These are phyloP conservation scores for Coemansia furcata DNA, from an alignment of 192 early-diverging fungal species.

Conservation along the genomic window DNA sequence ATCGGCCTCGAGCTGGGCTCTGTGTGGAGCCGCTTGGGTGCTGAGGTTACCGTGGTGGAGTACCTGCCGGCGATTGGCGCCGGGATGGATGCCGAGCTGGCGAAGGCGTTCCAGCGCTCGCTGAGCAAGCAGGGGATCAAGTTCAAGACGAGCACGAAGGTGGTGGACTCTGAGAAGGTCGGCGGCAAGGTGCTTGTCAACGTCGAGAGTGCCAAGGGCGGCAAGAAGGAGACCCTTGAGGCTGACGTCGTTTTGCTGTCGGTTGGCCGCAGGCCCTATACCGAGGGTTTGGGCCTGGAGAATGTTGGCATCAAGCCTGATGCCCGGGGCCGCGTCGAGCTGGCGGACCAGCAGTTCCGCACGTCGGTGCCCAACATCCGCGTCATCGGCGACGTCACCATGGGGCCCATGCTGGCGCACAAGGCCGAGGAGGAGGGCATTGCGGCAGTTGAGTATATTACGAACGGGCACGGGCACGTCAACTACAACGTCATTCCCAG, in stretches of 20 bases:
- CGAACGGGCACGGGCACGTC: constrained; percentile 91
- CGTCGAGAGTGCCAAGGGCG: constrained; percentile 85
- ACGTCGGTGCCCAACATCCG: constrained; percentile 86
- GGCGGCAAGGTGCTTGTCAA: constrained; percentile 88
- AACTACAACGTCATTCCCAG: constrained; percentile 98
- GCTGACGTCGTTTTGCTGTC: constrained; percentile 92
- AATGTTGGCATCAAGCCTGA: constrained; percentile 89
- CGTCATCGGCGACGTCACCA: constrained; percentile 96
- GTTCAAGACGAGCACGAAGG: constrained; percentile 98
- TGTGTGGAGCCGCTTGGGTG: constrained; percentile 93
- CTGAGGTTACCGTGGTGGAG: constrained; percentile 95
- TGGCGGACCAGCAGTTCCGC: constrained; percentile 71
- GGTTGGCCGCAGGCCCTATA: constrained; percentile 94
- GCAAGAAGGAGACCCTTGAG: constrained; percentile 75
- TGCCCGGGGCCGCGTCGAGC: constrained; percentile 80
- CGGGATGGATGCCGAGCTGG: constrained; percentile 95
- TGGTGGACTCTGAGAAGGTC: constrained; percentile 78
- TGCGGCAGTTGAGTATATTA: constrained; percentile 92
- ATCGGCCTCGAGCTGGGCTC: constrained; percentile 99
- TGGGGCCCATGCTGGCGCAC: constrained; percentile 98
- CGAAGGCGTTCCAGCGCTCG: constrained; percentile 89
- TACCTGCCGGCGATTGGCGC: constrained; percentile 90
- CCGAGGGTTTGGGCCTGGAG: constrained; percentile 88
- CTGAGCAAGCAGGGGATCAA: constrained; percentile 96
- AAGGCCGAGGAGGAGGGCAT: constrained; percentile 99